A percentile compares a stretch with the other conserved stretches of the same genome.
Evolutionary conservation across 2,329 filamentous ascomycete genomes (phyloP).

Genomic region (Aureobasidium subglaciale): DNA sequence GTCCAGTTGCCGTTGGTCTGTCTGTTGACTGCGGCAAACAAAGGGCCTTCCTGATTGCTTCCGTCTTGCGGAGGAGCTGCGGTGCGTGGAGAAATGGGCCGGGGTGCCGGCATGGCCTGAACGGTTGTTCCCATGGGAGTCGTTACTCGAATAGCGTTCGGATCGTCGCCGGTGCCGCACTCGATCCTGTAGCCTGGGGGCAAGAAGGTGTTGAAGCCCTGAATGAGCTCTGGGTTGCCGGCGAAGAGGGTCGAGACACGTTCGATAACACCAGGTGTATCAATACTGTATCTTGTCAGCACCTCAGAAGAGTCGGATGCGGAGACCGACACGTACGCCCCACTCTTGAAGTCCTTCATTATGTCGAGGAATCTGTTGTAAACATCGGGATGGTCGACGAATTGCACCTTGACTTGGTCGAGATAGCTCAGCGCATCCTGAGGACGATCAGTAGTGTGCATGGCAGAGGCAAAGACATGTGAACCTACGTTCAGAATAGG

Average conservation of each 20-base stretch:
- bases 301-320: constrained; percentile 12
- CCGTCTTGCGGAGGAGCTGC: constrained; percentile 9
- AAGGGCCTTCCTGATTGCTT: constrained; percentile 2
- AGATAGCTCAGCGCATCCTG: constrained; percentile 86
- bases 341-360: constrained; percentile 99
- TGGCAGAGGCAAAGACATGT: not conserved
- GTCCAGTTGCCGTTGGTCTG: constrained; percentile 34
- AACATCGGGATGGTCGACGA: constrained; percentile 92
- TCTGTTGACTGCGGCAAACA: constrained; percentile 18
- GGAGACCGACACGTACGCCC: constrained; percentile 60
- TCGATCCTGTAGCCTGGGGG: constrained; percentile 95
- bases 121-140: constrained; percentile 97
- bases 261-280: constrained; percentile 95
- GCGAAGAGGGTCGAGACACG: constrained; percentile 93
- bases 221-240: constrained; percentile 77
- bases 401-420: constrained; percentile 97
- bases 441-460: constrained; percentile 5
- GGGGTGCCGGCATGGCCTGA: constrained; percentile 63
- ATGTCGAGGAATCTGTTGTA: constrained; percentile 97
- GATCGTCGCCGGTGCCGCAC: constrained; percentile 87
- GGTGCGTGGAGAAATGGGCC: constrained; percentile 42
- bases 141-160: constrained; percentile 91
- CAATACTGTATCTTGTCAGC: constrained; percentile 52
- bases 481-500: constrained; percentile 66
- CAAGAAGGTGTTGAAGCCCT: constrained; percentile 92